These are phyloP conservation scores for Nemania serpens DNA, from an alignment of 2,329 filamentous ascomycete species.

Conservation along the genomic window DNA sequence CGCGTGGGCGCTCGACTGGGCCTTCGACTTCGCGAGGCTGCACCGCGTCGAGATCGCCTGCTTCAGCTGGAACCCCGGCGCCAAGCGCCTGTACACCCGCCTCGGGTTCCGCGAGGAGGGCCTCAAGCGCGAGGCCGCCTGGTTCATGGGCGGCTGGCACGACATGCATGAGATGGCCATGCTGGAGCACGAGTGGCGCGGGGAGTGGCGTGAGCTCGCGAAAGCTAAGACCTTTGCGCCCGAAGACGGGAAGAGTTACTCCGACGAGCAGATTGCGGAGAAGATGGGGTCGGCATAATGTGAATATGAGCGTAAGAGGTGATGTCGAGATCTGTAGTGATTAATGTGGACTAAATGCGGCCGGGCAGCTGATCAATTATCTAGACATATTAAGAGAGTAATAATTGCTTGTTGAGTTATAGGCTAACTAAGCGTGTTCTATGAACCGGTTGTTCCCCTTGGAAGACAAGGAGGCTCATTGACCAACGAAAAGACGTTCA, in stretches of 20 bases:
- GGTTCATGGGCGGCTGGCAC: slow-evolving; percentile 26
- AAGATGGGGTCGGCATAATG: slow-evolving; percentile 16
- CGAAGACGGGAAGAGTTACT: slow-evolving; percentile 3
- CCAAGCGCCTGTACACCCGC: slow-evolving; percentile 13
- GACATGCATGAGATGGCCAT: slow-evolving; percentile 25
- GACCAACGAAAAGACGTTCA: neutral
- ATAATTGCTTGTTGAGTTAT: slow-evolving; percentile 12
- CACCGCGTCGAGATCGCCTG: slow-evolving; percentile 24
- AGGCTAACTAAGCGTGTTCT: slow-evolving; percentile 11
- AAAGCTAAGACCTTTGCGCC: slow-evolving; percentile 6
- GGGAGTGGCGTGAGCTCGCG: neutral
- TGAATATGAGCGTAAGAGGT: neutral
- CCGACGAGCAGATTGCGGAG: slow-evolving; percentile 15
- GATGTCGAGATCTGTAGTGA: neutral
- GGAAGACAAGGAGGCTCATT: neutral
- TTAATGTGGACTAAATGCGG: neutral
- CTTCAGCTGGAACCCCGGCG: slow-evolving; percentile 23
- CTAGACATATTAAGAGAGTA: neutral
- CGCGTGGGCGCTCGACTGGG: slow-evolving; percentile 25
- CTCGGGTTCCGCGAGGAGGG: slow-evolving; percentile 25
- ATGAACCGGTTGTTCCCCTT: neutral
- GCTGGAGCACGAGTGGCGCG: slow-evolving; percentile 25
- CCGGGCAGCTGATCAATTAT: neutral
- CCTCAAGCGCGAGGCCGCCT: slow-evolving; percentile 19
- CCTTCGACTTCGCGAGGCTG: slow-evolving; percentile 20